phyloP scores from a whole-genome alignment of 257 asterid species.

The Cinchona pubescens region DNA sequence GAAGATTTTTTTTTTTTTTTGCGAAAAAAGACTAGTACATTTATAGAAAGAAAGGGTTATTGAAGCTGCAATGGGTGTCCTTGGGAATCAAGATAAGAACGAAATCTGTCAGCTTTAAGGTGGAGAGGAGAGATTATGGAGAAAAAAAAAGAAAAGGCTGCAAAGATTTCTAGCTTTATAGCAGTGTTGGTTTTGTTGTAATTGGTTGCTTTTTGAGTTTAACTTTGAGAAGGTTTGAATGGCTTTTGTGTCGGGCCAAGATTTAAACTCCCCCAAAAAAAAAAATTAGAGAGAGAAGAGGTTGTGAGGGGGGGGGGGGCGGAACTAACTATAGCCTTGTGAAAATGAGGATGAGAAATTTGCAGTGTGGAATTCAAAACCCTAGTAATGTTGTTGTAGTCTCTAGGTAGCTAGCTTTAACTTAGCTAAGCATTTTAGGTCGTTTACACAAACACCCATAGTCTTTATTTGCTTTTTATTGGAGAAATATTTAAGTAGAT shows the following conservation, averaged over 20 bases:
- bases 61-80: slow-evolving; percentile 6
- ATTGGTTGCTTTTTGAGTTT: slow-evolving; percentile 25
- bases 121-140: slow-evolving; percentile 49
- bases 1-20: too few species aligned
- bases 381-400: slow-evolving; percentile 15
- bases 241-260: slow-evolving; percentile 49
- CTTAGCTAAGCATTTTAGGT: neutral
- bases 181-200: slow-evolving; percentile 13
- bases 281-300: neutral
- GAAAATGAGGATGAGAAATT: slow-evolving; percentile 13
- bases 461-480: slow-evolving; percentile 3
- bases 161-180: slow-evolving; percentile 43
- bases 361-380: slow-evolving; percentile 32
- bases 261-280: slow-evolving; percentile 4
- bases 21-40: neutral
- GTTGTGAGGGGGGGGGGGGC: neutral
- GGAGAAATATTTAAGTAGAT: too few species aligned
- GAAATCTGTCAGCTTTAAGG: slow-evolving; percentile 74
- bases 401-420: neutral
- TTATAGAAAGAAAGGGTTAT: slow-evolving; percentile 16
- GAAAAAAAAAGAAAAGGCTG: slow-evolving; percentile 59
- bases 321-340: slow-evolving; percentile 23
- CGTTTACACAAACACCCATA: neutral
- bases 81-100: slow-evolving; percentile 38
- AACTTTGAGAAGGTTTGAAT: slow-evolving; percentile 25